Evolutionary conservation across 176 grass and related monocot species (phyloP), one percentile per base, ranked within the genome.

Genomic region (Oryza coarctata): DNA sequence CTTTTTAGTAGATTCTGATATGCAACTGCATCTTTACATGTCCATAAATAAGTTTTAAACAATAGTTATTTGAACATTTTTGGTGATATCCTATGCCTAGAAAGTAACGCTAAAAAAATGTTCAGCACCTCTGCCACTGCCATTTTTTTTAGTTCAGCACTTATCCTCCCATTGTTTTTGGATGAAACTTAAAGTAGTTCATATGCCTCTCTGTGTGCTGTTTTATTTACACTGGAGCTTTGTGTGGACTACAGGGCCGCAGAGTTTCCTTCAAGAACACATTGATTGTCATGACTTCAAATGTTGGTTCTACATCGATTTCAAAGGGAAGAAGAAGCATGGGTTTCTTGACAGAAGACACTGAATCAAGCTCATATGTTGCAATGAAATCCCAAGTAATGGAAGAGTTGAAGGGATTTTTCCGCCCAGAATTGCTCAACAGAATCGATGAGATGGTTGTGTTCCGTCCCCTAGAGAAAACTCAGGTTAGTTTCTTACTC

Each of bases 251-350:
- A 68, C 82, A 99, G 96, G 96, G 96, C 43, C 93, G 93, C 27
- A 93, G 69, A 72, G 89, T 99, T 92, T 95, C 96, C n/a, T 99
- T 99, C 89, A 99, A 94, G 39, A 99, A 99, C 45, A 93, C 96
- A 52, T 93, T 95, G 85, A 95, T 99, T 91, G 88, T 95, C 70
- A 95, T 99, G 96, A 99, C 96, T 7, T 99, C 93, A 26, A 99
- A 99, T 71, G 82, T 95, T 68, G 96, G 96, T 61, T 99, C 96
- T 31, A 86, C 87, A 58, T 89, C 93, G 87, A 99, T 95, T 85
- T 90, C 91, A 1, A 85, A 86, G 0, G 96, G 97, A 32, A 91
- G 84, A 71, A 89, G 55, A 77, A 91, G 80, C 87, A 81, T 99
- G 52, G 93, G 97, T 67, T 99, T 99, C 84, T 85, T 78, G 52